Base-by-base conservation (phyloP, 2,329 filamentous ascomycete species). In the Volutella citrinella region DNA sequence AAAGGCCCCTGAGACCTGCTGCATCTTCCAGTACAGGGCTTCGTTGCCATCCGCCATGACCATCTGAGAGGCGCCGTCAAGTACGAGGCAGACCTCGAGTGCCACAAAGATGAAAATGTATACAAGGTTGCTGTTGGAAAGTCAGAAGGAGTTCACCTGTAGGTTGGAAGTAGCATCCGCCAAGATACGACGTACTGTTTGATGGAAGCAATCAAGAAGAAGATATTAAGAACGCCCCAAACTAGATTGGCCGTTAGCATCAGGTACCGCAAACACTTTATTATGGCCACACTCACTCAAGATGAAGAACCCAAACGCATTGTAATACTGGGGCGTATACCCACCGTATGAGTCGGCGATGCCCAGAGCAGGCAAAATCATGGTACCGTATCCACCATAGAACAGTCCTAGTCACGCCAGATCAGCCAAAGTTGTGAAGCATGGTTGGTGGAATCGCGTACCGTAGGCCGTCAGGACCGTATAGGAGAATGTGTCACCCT, bases 291-390 rank as follows among this genome's bases (percentile, higher is more conserved):
- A 27, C 48, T 19, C 33, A 56, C 53, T 32, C 6, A 56, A 32
- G 23, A 55, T 37, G 10, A 51, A 57, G 24, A 57, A 55, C 2
- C 54, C 54, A 7, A 56, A 34, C 3, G 54, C 52, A 17, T 56
- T 57, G 18, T 55, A 48, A 19, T 46, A 56, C 19, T 57, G 46
- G 2, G 51, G 30, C 3, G 51, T 52, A 7, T 42, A 36, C 6
- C 49, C 54, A 1, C 54, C 54, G 7, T 55, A 57, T 0, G 52
- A 40, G 2, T 52, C 52, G 3, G 45, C 31, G 10, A 57, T 36
- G 2, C 52, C 51, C 7, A 57, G 35, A 0, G 38, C 38, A 2
- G 52, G 54, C 2, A 52, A 46, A 9, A 55, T 26, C 6, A 55
- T 42, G 13, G 46, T 44, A 1, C 52, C 54, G 7, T 56, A 56